Percentiles rank a stretch among this genome's conserved stretches.
These are phyloP conservation scores for Ceratocystis huliohia DNA, from an alignment of 2,329 filamentous ascomycete genomes.

Conservation along the genomic window DNA sequence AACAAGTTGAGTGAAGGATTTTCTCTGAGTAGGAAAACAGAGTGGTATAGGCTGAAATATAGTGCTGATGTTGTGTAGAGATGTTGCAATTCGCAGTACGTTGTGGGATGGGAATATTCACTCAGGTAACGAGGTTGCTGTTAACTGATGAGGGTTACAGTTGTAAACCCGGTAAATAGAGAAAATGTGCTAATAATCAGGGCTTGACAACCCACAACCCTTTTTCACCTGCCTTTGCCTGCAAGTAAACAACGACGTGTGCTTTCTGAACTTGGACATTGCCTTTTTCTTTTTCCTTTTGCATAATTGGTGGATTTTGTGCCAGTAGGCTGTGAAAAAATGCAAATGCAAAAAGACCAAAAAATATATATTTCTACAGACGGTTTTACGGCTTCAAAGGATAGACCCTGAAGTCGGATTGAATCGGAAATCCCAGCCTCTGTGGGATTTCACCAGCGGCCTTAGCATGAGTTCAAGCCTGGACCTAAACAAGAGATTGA, in stretches of 20 bases:
- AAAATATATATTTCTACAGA: no score
- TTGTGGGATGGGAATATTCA: no score
- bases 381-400: background rate
- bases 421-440: conserved; percentile 7
- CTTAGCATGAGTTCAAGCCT: background rate
- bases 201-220: no score
- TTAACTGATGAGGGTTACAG: no score
- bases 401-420: conserved; percentile 1
- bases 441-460: background rate
- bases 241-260: no score
- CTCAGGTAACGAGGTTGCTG: no score
- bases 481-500: background rate
- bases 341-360: no score
- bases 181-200: no score
- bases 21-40: background rate
- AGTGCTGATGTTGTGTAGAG: no score
- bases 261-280: background rate
- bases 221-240: no score
- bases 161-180: no score
- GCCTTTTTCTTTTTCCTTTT: background rate
- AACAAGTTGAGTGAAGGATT: background rate
- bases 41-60: background rate
- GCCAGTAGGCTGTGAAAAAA: background rate
- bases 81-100: no score
- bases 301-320: background rate